Base-by-base conservation (phyloP, 306 rosid genomes). In the Benincasa hispida region DNA sequence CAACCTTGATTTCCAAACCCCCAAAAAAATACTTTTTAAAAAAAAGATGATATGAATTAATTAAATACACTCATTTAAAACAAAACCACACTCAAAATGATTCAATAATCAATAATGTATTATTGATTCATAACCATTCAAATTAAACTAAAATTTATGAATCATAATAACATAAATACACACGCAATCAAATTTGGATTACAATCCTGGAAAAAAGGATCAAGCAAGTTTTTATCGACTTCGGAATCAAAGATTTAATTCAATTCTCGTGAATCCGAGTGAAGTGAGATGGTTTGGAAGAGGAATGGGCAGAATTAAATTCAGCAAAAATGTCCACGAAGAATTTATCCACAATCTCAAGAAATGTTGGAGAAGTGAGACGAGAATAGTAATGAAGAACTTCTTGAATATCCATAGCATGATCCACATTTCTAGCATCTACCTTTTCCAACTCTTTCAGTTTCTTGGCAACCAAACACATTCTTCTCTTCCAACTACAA, bases 311-410 rank as follows among this genome's bases (percentile, higher is more conserved):
- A 37, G 87, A 86, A 41, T n/a, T n/a, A n/a, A 91, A 89, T 69
- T 95, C 98, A 0, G 83, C 79, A 45, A 78, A 90, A 63, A 88
- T 82, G 39, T 95, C 96, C 84, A 84, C 74, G 88, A 95, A 92
- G 81, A 95, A 95, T 24, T 60, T 89, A 78, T 95, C 97, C 21
- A 95, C 92, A 47, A 95, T 90, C 42, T 95, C 96, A 34, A 95
- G 83, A 79, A 90, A 95, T 17, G 87, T 88, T 4, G 99, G 97
- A 68, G 89, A 92, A 79, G 91, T 87, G 77, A 92, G 89, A 2
- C 88, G 77, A 72, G 99, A 95, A 66, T 95, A 95, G 77, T 92
- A 92, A 83, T 92, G 89, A 84, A 90, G 91, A 81, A 89, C 84
- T 80, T 95, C 99, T 81, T 92, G 93, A 62, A 95, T 89, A 85